phyloP scores from a whole-genome alignment of 371 early-diverging fungal species.

The Mortierella sp. region DNA sequence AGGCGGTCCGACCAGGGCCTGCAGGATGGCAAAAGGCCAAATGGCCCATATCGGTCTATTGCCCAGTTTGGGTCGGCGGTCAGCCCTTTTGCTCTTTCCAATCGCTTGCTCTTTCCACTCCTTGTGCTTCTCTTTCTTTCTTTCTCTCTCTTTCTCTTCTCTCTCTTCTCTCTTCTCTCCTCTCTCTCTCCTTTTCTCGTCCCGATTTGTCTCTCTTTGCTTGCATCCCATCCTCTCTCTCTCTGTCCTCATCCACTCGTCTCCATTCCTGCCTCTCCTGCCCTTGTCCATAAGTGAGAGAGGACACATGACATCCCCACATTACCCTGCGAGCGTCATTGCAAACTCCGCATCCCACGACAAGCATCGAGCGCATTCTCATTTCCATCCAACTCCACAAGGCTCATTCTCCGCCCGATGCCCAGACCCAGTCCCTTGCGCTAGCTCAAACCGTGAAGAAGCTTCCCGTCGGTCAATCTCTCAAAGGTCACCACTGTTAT shows the following conservation, averaged over 20 bases:
- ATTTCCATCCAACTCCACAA: too few relatives aligned
- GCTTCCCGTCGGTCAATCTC: neutral
- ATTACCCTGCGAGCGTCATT: too few relatives aligned
- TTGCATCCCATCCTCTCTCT: neutral
- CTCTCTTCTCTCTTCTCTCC: neutral
- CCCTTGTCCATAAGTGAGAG: neutral
- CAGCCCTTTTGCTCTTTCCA: neutral
- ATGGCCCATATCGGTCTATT: too few relatives aligned
- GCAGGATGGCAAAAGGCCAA: too few relatives aligned
- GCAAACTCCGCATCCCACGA: too few relatives aligned
- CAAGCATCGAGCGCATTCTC: too few relatives aligned
- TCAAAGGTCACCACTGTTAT: slow-evolving; percentile 2
- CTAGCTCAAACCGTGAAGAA: neutral
- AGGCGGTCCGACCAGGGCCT: too few relatives aligned
- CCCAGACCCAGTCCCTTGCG: too few relatives aligned
- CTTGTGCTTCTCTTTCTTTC: neutral
- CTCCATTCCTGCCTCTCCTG: neutral
- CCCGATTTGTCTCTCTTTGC: neutral
- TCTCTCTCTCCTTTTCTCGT: neutral
- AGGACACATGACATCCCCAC: neutral
- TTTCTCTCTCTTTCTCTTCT: slow-evolving; percentile 11
- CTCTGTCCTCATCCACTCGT: neutral
- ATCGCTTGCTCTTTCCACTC: neutral
- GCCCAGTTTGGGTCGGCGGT: too few relatives aligned
- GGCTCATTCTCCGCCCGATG: too few relatives aligned